Base-by-base conservation (phyloP, 805 yeast genomes). In the Monosporozyma unispora region DNA sequence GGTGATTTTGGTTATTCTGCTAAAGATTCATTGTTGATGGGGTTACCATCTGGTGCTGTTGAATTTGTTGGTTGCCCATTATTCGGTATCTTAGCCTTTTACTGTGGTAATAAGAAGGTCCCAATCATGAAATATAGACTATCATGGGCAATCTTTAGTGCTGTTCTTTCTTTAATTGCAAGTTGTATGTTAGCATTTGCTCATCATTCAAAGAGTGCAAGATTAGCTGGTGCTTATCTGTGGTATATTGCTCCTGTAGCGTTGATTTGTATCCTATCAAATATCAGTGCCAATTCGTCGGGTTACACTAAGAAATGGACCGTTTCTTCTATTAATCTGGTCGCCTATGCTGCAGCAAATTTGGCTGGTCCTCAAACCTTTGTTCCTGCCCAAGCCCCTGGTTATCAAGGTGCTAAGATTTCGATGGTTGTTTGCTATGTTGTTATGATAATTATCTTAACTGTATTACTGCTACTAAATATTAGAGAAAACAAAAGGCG, bases 301-400 rank as follows among this genome's bases (percentile, higher is more conserved):
- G 93, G 93, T 11, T 77, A 79, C 53, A 83, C 90, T 16, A 86
- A 86, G 64, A 80, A 83, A 56, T 72, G 80, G 55, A 73, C 79
- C 5, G 73, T 78, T 27, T 77, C 79, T 48, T 82, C 83, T 5
- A 62, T 80, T 35, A 75, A 75, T 45, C 72, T 84, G 63, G 73
- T 83, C 50, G 83, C 80, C 4, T 85, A 82, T 61, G 79, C 86
- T 39, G 76, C 79, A 44, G 86, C 87, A 14, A 80, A 82, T 62
- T 69, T 84, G 39, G 75, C 82, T 50, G 91, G 90, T 2, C 89
- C 93, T 4, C 88, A 82, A 64, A 73, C 84, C 16, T 85, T 85
- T 68, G 73, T 70, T 51, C 64, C 75, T 0, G 54, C 64, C 4
- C 78, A 82, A 50, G 81, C 79, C 14, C 89, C 89, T 5, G 59